Evolutionary conservation across 1,139 yeast genomes (phyloP).

Genomic region (Taphrina wiesneri): DNA sequence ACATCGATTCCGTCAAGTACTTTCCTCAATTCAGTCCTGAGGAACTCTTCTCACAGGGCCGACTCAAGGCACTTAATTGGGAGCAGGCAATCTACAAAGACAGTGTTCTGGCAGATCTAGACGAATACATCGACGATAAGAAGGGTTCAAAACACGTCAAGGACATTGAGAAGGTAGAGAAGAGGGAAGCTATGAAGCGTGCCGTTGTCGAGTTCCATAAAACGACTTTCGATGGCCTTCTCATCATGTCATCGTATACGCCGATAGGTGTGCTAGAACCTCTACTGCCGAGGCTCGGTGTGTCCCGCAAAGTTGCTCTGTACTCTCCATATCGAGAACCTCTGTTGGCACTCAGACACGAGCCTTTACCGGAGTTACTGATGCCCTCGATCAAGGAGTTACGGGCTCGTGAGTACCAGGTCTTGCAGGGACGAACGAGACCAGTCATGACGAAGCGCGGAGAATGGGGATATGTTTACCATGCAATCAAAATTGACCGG

Average conservation of each 20-base stretch:
- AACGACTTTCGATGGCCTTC: conserved; percentile 72
- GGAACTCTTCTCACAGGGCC: conserved; percentile 51
- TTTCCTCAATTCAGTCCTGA: conserved; percentile 51
- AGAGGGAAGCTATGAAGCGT: conserved; percentile 52
- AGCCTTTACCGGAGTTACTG: conserved; percentile 64
- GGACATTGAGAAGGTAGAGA: conserved; percentile 63
- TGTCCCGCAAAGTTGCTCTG: conserved; percentile 81
- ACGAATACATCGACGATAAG: conserved; percentile 50
- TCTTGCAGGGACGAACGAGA: conserved; percentile 90
- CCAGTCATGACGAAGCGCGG: conserved; percentile 94
- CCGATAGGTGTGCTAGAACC: conserved; percentile 64
- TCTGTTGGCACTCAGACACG: conserved; percentile 61
- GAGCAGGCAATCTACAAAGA: conserved; percentile 81
- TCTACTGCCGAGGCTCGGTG: conserved; percentile 68
- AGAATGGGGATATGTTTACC: conserved; percentile 77
- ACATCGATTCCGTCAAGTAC: conserved; percentile 66
- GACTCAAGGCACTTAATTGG: conserved; percentile 72
- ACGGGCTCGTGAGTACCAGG: conserved; percentile 82
- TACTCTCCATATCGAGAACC: conserved; percentile 80
- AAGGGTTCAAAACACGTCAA: conserved; percentile 56
- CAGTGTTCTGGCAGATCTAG: conserved; percentile 50
- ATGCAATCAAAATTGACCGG: conserved; percentile 38
- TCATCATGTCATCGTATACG: conserved; percentile 71
- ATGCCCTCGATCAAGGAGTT: conserved; percentile 85
- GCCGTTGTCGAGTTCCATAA: conserved; percentile 57